phyloP scores from a whole-genome alignment of 805 yeast genomes.

The Debaryomyces maramus region DNA sequence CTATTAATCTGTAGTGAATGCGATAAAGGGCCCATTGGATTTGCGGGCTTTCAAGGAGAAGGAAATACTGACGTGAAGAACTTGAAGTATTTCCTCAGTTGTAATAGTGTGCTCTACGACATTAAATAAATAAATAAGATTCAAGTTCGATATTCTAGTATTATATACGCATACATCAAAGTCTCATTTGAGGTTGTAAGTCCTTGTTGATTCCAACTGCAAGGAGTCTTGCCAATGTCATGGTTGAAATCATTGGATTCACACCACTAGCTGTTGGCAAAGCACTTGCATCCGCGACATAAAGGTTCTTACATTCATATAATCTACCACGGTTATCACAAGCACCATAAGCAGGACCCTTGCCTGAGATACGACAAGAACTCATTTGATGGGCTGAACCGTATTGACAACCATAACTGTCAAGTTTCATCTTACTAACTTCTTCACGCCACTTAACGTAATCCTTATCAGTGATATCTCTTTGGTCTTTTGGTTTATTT shows the following conservation, averaged over 20 bases:
- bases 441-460: slow-evolving; percentile 38
- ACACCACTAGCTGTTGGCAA: slow-evolving; percentile 56
- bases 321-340: slow-evolving; percentile 45
- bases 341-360: slow-evolving; percentile 45
- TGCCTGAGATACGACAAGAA: slow-evolving; percentile 51
- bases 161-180: slow-evolving; percentile 15
- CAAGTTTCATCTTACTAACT: slow-evolving; percentile 27
- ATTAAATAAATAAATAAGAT: neutral
- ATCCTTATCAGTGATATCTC: slow-evolving; percentile 44
- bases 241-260: slow-evolving; percentile 52
- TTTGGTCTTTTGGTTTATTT: slow-evolving; percentile 33
- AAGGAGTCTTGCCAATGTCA: slow-evolving; percentile 48
- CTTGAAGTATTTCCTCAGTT: slow-evolving; percentile 45
- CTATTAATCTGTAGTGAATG: slow-evolving; percentile 72
- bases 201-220: slow-evolving; percentile 38
- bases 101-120: slow-evolving; percentile 47
- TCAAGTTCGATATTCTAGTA: neutral
- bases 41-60: slow-evolving; percentile 45
- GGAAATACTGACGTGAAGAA: slow-evolving; percentile 35
- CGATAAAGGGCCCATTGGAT: slow-evolving; percentile 77
- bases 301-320: slow-evolving; percentile 48
- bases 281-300: slow-evolving; percentile 50
- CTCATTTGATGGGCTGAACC: slow-evolving; percentile 60
- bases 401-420: slow-evolving; percentile 27
- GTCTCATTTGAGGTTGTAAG: slow-evolving; percentile 25